phyloP scores from a whole-genome alignment of 495 filamentous ascomycete genomes.

The Neurospora sp. region DNA sequence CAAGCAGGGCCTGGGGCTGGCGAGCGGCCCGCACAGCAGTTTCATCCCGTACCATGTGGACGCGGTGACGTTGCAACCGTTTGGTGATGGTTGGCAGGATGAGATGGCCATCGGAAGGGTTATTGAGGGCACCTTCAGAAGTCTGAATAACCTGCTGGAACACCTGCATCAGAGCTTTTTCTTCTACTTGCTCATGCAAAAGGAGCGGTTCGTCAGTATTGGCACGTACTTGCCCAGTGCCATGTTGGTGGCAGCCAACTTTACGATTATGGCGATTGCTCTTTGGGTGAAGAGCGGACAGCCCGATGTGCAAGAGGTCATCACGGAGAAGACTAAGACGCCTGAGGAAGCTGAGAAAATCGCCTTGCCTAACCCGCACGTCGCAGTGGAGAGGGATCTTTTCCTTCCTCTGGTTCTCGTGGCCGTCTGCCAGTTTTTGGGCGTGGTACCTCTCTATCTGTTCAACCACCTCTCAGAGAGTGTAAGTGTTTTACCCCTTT shows the following conservation, averaged over 20 bases:
- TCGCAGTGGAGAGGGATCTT: conserved; percentile 54
- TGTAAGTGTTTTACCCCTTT: conserved; percentile 37
- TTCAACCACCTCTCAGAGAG: conserved; percentile 65
- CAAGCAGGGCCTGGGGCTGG: conserved; percentile 78
- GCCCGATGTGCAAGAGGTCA: conserved; percentile 6
- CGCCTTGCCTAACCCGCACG: conserved; percentile 12
- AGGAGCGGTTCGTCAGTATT: conserved; percentile 90
- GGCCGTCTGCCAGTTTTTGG: conserved; percentile 58
- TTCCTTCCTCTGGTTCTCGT: conserved; percentile 72
- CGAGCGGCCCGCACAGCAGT: conserved; percentile 83
- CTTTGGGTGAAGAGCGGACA: conserved; percentile 82
- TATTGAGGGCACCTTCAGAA: conserved; percentile 80
- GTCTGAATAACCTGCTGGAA: conserved; percentile 91
- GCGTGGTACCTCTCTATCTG: conserved; percentile 74
- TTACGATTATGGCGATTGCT: conserved; percentile 88
- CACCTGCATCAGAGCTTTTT: conserved; percentile 99
- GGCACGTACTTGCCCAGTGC: conserved; percentile 95
- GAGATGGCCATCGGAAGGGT: conserved; percentile 90
- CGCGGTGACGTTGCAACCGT: conserved; percentile 83
- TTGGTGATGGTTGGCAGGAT: conserved; percentile 89
- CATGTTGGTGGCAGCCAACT: conserved; percentile 89
- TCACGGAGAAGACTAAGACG: conserved; percentile 10
- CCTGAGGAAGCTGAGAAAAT: conserved; percentile 12
- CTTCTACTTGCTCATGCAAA: conserved; percentile 90
- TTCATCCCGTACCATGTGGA: conserved; percentile 99